Conservation (phyloP, 805 yeast genomes). For the Wickerhamomyces canadensis region DNA sequence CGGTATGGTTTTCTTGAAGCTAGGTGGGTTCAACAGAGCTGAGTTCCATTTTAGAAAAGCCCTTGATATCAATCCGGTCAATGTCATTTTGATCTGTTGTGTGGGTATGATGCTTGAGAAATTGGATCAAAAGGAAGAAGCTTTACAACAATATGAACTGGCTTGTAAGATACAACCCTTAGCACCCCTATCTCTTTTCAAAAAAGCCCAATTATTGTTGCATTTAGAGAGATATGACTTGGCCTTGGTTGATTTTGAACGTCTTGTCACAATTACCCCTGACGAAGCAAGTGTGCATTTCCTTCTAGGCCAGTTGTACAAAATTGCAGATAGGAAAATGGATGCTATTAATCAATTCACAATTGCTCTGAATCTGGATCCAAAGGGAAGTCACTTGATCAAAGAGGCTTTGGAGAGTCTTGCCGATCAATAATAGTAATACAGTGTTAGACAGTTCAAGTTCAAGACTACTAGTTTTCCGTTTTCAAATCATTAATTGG, state of each 20-base stretch:
- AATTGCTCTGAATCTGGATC: conserved; percentile 84
- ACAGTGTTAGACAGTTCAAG: too few relatives aligned
- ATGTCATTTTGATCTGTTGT: conserved; percentile 85
- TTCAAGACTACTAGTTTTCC: too few relatives aligned
- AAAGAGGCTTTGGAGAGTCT: conserved; percentile 71
- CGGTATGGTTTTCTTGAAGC: conserved; percentile 85
- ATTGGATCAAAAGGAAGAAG: conserved; percentile 59
- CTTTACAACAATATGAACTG: conserved; percentile 73
- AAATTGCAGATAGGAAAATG: conserved; percentile 62
- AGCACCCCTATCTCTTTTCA: conserved; percentile 81
- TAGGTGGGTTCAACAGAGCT: conserved; percentile 81
- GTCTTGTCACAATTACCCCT: conserved; percentile 72
- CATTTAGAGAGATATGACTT: conserved; percentile 63
- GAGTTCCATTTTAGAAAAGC: conserved; percentile 86
- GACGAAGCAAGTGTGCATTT: conserved; percentile 94
- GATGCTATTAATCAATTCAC: conserved; percentile 85
- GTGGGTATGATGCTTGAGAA: conserved; percentile 91
- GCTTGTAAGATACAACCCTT: conserved; percentile 83
- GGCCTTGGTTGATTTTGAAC: conserved; percentile 72
- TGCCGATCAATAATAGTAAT: conserved; percentile 1
- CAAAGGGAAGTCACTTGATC: conserved; percentile 83
- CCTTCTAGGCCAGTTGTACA: conserved; percentile 81
- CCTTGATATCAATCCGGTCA: conserved; percentile 80
- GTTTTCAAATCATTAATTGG: too few relatives aligned
- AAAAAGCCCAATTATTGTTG: conserved; percentile 77